Conservation (phyloP, 805 yeast genomes). For the Yarrowia phangngaensis region DNA sequence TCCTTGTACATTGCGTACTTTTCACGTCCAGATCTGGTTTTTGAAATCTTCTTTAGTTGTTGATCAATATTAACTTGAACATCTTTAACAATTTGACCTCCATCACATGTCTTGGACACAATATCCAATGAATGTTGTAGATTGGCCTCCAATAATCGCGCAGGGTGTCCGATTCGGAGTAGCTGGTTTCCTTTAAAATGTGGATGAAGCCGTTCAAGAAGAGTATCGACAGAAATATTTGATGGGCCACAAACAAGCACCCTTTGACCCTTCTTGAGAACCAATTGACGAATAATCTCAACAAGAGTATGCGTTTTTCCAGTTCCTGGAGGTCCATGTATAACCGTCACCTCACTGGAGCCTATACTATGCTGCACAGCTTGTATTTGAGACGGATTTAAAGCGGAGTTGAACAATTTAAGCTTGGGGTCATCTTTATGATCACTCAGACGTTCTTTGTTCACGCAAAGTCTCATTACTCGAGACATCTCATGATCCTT, state of each 20-base stretch:
- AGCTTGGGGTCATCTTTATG: conserved; percentile 28
- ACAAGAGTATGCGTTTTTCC: conserved; percentile 83
- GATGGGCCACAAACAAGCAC: conserved; percentile 92
- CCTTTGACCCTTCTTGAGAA: conserved; percentile 46
- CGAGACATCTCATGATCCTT: conserved; percentile 38
- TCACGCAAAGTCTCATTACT: conserved; percentile 46
- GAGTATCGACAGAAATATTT: conserved; percentile 86
- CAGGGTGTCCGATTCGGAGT: conserved; percentile 92
- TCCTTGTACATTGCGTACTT: conserved; percentile 64
- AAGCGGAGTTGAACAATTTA: conserved; percentile 43
- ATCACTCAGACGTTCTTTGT: conserved; percentile 35
- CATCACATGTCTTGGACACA: conserved; percentile 55
- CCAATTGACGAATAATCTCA: conserved; percentile 72
- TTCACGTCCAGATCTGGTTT: conserved; percentile 60
- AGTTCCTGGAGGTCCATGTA: conserved; percentile 83
- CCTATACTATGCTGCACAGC: conserved; percentile 67
- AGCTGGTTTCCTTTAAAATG: conserved; percentile 48
- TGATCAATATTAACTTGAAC: conserved; percentile 66
- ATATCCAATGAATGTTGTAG: conserved; percentile 73
- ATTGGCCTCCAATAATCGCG: conserved; percentile 62
- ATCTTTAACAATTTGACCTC: conserved; percentile 60
- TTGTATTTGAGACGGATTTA: conserved; percentile 66
- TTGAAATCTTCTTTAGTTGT: conserved; percentile 50
- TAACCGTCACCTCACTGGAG: conserved; percentile 48
- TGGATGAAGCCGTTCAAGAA: conserved; percentile 64